A percentile compares a stretch with the other conserved stretches of the same genome.
Conservation (phyloP, 2,329 filamentous ascomycete genomes). For the Thyridium curvatum region DNA sequence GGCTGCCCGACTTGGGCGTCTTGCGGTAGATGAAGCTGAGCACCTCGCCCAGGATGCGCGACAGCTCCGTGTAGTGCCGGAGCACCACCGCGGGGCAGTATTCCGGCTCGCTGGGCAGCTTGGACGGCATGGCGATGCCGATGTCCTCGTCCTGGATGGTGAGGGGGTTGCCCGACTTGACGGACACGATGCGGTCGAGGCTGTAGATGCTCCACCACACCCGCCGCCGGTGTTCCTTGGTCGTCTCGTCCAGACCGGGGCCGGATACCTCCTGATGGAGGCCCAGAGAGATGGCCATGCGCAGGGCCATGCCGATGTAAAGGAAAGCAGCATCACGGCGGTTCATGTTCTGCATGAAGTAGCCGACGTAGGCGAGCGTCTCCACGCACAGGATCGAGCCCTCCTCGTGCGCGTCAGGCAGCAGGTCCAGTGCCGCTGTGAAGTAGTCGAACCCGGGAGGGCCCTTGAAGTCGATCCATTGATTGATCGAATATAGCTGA, state of each 20-base stretch:
- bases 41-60: conserved; percentile 44
- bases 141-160: conserved; percentile 50
- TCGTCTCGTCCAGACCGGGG: conserved; percentile 25
- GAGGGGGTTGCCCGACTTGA: conserved; percentile 46
- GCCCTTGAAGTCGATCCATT: conserved; percentile 43
- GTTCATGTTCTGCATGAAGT: conserved; percentile 53
- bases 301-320: conserved; percentile 45
- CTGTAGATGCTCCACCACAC: conserved; percentile 54
- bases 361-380: conserved; percentile 45
- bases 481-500: conserved; percentile 51
- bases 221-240: conserved; percentile 41
- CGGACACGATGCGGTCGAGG: conserved; percentile 44
- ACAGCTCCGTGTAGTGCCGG: conserved; percentile 44
- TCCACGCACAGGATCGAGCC: conserved; percentile 48
- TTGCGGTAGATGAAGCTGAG: conserved; percentile 40
- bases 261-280: neutral
- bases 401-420: conserved; percentile 50
- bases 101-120: conserved; percentile 25
- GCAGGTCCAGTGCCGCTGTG: conserved; percentile 39
- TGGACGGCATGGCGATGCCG: conserved; percentile 29
- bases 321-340: conserved; percentile 47
- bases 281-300: conserved; percentile 51
- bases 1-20: conserved; percentile 35
- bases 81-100: conserved; percentile 41
- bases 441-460: conserved; percentile 52